These are phyloP conservation scores for Leccinum sublutescens DNA, from an alignment of 768 basidiomycete species.

Conservation along the genomic window DNA sequence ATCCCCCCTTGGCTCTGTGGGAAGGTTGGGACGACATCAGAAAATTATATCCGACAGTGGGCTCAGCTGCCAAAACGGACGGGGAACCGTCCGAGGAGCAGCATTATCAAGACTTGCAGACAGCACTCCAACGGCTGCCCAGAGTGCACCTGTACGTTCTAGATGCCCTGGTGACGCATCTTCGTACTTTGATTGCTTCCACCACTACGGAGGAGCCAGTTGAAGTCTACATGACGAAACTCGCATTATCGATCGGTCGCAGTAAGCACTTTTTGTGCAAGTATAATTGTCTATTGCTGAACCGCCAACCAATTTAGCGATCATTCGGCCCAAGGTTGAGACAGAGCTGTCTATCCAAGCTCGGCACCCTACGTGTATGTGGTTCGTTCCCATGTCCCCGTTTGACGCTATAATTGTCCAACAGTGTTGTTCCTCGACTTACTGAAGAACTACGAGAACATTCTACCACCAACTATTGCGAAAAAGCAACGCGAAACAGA, in stretches of 20 bases:
- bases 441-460: slow-evolving; percentile 64
- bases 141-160: slow-evolving; percentile 79
- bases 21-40: slow-evolving; percentile 93
- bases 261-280: slow-evolving; percentile 47
- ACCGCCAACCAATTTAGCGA: slow-evolving; percentile 42
- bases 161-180: slow-evolving; percentile 73
- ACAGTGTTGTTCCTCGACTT: slow-evolving; percentile 81
- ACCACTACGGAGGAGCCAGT: slow-evolving; percentile 70
- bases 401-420: neutral
- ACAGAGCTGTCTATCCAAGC: slow-evolving; percentile 65
- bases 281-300: neutral
- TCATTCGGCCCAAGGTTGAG: slow-evolving; percentile 75
- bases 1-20: slow-evolving; percentile 81
- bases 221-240: slow-evolving; percentile 82
- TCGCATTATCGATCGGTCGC: slow-evolving; percentile 84
- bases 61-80: slow-evolving; percentile 52
- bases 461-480: slow-evolving; percentile 79
- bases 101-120: slow-evolving; percentile 58
- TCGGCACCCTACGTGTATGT: slow-evolving; percentile 76
- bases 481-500: slow-evolving; percentile 81
- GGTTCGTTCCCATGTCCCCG: neutral
- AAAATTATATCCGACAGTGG: slow-evolving; percentile 79
- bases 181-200: slow-evolving; percentile 64
- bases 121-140: slow-evolving; percentile 67
- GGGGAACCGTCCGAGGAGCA: slow-evolving; percentile 55